Evolutionary conservation across 2,329 filamentous ascomycete genomes (phyloP), one percentile per base, ranked within the genome.

Genomic region (Cordyceps javanica): DNA sequence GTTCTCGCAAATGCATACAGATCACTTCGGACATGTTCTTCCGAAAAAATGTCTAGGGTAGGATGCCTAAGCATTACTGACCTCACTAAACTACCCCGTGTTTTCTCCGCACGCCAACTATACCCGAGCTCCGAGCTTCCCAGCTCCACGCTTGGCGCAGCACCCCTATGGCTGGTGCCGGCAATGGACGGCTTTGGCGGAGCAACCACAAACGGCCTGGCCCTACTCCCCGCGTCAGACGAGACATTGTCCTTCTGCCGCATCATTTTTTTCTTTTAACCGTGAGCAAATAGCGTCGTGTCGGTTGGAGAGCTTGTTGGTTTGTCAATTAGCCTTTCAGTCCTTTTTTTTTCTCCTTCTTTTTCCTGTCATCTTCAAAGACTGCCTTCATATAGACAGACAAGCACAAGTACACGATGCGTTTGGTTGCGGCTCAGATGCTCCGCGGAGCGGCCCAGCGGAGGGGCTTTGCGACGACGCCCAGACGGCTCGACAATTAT

Each of bases 381-480:
- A n/a, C n/a, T 46, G 9, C 8, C 28, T 36, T 50, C 13, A 4
- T 8, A 51, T 38, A 25, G 7, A 21, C 21, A n/a, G n/a, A n/a
- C n/a, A n/a, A n/a, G n/a, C n/a, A 36, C 11, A 51, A 25, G 21
- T 39, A 23, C 41, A 60, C 45, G 14, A 61, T 61, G 60, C 59
- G 60, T 41, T 39, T 34, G 19, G 21, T 26, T 32, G 53, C 41
- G 38, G 54, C 36, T 48, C 50, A 30, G 46, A 58, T 59, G 46
- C 41, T 57, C 51, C 55, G 25, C 25, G 55, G 58, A 69, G 38
- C 61, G 39, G 65, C 68, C 59, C 75, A 75, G 61, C 72, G 71
- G 59, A 75, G 81, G 55, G 70, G 70, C n/a, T 84, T 85, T 65
- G 77, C 80, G 21, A 74, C 72, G 10, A 76, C 81, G 51, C 57